Percentiles rank a stretch among this genome's conserved stretches.
Conservation (phyloP, 345 rosid genomes). For the Moricandia moricandioides region DNA sequence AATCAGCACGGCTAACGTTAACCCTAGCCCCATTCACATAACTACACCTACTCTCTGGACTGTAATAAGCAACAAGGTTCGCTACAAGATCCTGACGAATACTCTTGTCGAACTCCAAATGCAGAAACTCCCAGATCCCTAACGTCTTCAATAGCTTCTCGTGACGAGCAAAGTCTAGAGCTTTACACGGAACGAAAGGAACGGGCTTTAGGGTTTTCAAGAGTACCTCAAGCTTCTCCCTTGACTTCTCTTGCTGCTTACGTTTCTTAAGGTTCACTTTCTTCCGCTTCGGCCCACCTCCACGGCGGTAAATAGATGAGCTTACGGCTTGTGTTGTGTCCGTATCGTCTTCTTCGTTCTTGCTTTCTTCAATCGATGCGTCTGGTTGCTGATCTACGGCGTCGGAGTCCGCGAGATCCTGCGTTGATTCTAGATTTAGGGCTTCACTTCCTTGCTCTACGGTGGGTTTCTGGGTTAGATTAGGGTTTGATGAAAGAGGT, state of each 20-base stretch:
- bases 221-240: slow-evolving; percentile 53
- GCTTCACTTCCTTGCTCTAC: slow-evolving; percentile 1
- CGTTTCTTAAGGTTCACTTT: slow-evolving; percentile 40
- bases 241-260: slow-evolving; percentile 36
- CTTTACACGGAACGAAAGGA: slow-evolving; percentile 49
- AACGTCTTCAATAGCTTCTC: slow-evolving; percentile 56
- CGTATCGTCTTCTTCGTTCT: slow-evolving; percentile 34
- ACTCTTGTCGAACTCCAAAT: slow-evolving; percentile 54
- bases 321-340: slow-evolving; percentile 26
- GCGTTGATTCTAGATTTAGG: not conserved
- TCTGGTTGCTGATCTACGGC: slow-evolving; percentile 15
- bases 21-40: slow-evolving; percentile 61
- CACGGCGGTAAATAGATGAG: slow-evolving; percentile 36
- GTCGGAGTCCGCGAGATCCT: slow-evolving; percentile 11
- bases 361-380: slow-evolving; percentile 17
- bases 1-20: slow-evolving; percentile 65
- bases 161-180: slow-evolving; percentile 60
- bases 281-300: slow-evolving; percentile 48
- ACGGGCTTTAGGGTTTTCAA: slow-evolving; percentile 48
- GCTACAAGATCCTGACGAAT: slow-evolving; percentile 57
- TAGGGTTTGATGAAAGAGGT: not conserved
- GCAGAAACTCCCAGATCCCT: slow-evolving; percentile 84
- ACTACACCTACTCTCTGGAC: slow-evolving; percentile 41
- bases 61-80: slow-evolving; percentile 59
- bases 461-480: slow-evolving; percentile 1